Conservation (phyloP, 176 grass and related monocot genomes). For the Carex pumila region DNA sequence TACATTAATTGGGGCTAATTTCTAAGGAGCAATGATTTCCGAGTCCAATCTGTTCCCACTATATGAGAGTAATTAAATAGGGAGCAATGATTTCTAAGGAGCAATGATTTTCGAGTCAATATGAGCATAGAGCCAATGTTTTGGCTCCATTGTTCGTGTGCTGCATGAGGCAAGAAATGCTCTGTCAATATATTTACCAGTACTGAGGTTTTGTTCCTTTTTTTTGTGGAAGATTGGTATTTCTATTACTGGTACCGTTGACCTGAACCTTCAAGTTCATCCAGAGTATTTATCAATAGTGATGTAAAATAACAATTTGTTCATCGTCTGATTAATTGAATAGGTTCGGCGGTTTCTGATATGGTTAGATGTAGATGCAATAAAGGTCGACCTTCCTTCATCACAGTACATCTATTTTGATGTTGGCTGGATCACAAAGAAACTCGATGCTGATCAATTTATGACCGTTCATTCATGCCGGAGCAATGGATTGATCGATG, state of each 20-base stretch:
- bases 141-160: too few relatives aligned
- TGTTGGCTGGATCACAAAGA: constrained; percentile 21
- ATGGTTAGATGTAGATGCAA: constrained; percentile 22
- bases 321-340: not conserved
- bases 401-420: constrained; percentile 28
- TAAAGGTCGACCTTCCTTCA: constrained; percentile 31
- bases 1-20: not conserved
- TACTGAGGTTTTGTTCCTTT: not conserved
- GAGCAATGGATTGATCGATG: constrained; percentile 2
- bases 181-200: too few relatives aligned
- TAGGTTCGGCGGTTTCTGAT: constrained; percentile 18
- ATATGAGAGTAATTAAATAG: too few relatives aligned
- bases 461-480: constrained; percentile 20
- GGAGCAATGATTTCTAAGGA: not conserved
- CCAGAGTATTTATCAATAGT: not conserved
- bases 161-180: too few relatives aligned
- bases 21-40: not conserved
- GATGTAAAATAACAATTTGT: not conserved
- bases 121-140: too few relatives aligned
- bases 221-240: not conserved
- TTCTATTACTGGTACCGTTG: not conserved
- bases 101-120: not conserved
- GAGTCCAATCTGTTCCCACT: not conserved
- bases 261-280: not conserved
- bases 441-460: constrained; percentile 20